These are phyloP conservation scores for Cyclanthera cordifolia DNA, from an alignment of 306 rosid species.

Conservation along the genomic window DNA sequence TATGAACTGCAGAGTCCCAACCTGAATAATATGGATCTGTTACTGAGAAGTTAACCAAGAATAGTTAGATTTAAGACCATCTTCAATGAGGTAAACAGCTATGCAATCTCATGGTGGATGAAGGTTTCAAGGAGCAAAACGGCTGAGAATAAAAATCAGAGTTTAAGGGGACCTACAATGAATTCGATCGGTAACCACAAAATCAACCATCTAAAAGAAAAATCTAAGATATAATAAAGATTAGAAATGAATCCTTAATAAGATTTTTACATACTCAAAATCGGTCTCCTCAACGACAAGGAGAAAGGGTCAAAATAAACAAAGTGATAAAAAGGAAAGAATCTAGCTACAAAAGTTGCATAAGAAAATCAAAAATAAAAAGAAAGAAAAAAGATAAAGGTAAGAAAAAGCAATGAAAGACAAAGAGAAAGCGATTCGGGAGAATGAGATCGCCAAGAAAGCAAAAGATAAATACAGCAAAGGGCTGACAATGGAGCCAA, in stretches of 20 bases:
- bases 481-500: conserved; percentile 9
- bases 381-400: neutral
- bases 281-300: neutral
- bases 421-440: neutral
- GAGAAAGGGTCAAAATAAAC: neutral
- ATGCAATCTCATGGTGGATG: neutral
- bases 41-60: conserved; percentile 11
- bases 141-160: neutral
- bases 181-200: neutral
- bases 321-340: conserved; percentile 11
- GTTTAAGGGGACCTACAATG: neutral
- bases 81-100: neutral
- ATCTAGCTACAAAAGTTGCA: conserved; percentile 4
- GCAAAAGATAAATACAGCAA: neutral
- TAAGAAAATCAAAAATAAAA: neutral
- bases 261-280: conserved; percentile 10
- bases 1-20: neutral
- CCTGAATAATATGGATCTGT: conserved; percentile 2
- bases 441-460: neutral
- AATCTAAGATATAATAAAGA: neutral
- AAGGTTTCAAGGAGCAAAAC: neutral
- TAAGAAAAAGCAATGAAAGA: neutral
- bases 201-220: neutral
- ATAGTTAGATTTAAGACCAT: neutral
- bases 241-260: neutral